Evolutionary conservation across 139 green algal species (phyloP).

Genomic region (Haematococcus sp.): DNA sequence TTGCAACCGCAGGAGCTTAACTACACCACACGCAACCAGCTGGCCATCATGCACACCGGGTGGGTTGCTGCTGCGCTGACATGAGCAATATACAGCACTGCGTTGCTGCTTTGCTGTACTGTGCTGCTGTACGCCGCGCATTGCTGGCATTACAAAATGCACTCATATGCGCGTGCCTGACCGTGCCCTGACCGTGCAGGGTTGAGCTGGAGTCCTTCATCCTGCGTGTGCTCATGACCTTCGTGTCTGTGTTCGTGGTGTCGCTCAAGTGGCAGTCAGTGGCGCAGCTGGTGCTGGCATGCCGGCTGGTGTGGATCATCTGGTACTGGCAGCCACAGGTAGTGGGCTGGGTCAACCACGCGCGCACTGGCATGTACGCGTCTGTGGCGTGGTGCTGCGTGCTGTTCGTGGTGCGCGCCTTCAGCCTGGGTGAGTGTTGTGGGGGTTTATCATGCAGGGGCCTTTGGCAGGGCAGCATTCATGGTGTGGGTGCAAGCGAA

Average conservation of each 20-base stretch:
- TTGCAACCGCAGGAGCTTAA: neutral
- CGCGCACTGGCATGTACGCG: neutral
- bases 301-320: neutral
- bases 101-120: too few species aligned
- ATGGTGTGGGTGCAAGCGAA: too few species aligned
- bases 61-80: too few species aligned
- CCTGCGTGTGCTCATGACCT: constrained; percentile 4
- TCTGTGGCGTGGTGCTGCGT: neutral
- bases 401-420: constrained; percentile 2
- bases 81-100: too few species aligned
- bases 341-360: constrained; percentile 11
- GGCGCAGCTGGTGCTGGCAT: constrained; percentile 1
- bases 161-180: too few species aligned
- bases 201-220: constrained; percentile 4
- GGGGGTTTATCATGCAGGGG: too few species aligned
- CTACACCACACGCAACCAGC: neutral
- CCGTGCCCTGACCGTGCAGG: neutral
- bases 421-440: neutral
- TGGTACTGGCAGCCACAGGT: constrained; percentile 11
- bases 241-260: neutral
- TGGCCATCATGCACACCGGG: constrained; percentile 14
- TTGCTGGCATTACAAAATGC: too few species aligned
- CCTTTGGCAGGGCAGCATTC: too few species aligned
- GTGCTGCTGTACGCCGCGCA: too few species aligned
- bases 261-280: neutral